These are phyloP conservation scores for Paecilomyces sp. DNA, from an alignment of 2,329 filamentous ascomycete species.

Conservation along the genomic window DNA sequence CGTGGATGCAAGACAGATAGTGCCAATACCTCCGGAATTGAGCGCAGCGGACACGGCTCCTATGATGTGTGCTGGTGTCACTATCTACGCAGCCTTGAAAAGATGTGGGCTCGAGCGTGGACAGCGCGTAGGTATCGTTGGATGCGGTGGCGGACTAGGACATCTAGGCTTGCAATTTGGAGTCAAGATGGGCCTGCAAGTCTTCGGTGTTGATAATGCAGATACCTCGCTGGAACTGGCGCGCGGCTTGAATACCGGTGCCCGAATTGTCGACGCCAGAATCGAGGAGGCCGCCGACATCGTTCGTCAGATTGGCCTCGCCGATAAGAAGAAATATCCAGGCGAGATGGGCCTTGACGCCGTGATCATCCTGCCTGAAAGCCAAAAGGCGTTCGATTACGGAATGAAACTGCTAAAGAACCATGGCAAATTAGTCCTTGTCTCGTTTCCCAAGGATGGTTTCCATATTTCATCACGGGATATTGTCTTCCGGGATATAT, in stretches of 20 bases:
- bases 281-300: conserved; percentile 20
- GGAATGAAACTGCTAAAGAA: conserved; percentile 37
- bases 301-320: conserved; percentile 14
- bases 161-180: conserved; percentile 30
- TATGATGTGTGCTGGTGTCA: conserved; percentile 38
- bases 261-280: conserved; percentile 35
- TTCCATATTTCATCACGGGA: conserved; percentile 14
- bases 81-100: conserved; percentile 35
- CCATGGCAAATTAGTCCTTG: conserved; percentile 40
- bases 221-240: conserved; percentile 18
- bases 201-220: conserved; percentile 28
- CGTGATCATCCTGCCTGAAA: conserved; percentile 41
- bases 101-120: conserved; percentile 22
- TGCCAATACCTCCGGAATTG: conserved; percentile 20
- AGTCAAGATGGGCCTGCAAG: conserved; percentile 28
- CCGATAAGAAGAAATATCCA: conserved; percentile 6
- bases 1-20: conserved; percentile 14
- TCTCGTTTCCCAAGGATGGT: conserved; percentile 37
- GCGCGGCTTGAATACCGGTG: conserved; percentile 21
- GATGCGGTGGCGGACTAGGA: conserved; percentile 31
- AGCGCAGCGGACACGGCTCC: conserved; percentile 31
- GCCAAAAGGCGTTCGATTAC: conserved; percentile 42
- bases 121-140: conserved; percentile 33
- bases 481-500: conserved; percentile 15
- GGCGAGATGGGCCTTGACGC: conserved; percentile 40